Evolutionary conservation across 768 basidiomycete species (phyloP).

Genomic region (Termitomyces heimii): DNA sequence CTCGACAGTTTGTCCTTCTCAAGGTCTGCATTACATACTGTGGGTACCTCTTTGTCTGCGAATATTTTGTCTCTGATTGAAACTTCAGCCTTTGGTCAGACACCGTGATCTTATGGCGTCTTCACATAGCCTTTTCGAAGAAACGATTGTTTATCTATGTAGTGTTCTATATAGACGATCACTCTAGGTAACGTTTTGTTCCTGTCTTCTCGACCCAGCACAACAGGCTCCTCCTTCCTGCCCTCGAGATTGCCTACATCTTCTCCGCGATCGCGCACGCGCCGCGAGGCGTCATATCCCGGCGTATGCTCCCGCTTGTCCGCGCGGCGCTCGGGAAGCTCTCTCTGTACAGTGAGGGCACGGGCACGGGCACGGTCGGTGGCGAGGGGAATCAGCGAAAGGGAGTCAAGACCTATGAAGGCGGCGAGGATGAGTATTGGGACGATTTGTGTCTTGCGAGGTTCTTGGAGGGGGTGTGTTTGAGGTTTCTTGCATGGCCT

Average conservation of each 20-base stretch:
- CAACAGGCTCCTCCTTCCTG: constrained; percentile 66
- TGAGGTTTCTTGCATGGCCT: constrained; percentile 82
- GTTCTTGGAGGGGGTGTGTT: constrained; percentile 80
- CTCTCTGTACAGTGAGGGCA: constrained; percentile 14
- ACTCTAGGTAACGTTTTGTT: too few species aligned
- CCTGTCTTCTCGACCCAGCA: constrained; percentile 70
- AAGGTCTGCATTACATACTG: too few species aligned
- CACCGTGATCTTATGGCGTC: too few species aligned
- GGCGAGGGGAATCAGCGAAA: neutral
- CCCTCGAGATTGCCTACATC: constrained; percentile 79
- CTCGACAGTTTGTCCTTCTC: too few species aligned
- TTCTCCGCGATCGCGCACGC: constrained; percentile 75
- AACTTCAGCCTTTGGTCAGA: too few species aligned
- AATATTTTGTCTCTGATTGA: too few species aligned
- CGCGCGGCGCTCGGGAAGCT: constrained; percentile 32
- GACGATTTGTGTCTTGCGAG: constrained; percentile 81
- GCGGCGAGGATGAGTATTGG: constrained; percentile 58
- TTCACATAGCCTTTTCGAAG: too few species aligned
- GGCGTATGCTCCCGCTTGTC: neutral
- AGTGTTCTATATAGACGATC: too few species aligned
- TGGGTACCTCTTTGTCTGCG: too few species aligned
- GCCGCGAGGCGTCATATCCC: constrained; percentile 51
- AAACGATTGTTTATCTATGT: too few species aligned
- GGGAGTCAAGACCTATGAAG: constrained; percentile 27
- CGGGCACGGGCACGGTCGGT: neutral